Evolutionary conservation across 495 filamentous ascomycete genomes (phyloP), one percentile per base, ranked within the genome.

Genomic region (Xylaria intraflava): DNA sequence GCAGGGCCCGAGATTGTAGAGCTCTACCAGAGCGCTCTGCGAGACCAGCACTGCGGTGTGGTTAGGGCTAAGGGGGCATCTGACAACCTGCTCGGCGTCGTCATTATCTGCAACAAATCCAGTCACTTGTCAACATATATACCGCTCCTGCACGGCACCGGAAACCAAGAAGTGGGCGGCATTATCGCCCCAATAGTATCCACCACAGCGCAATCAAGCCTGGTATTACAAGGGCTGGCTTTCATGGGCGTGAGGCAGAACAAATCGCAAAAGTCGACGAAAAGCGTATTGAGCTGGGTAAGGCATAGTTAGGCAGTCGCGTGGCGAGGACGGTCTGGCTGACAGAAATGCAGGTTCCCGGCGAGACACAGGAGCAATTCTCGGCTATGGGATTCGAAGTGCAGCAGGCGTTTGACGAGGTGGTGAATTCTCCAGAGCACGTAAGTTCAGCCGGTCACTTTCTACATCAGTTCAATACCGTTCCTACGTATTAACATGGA

Each of bases 131-230:
- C 86, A 3, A 80, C 80, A 19, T 85, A 82, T 62, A 80, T 94
- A 51, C 88, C 90, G 1, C 73, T 79, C 0, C 71, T 94, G 57
- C 72, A 72, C 49, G 72, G 77, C 36, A 49, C 62, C n/a, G 66
- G 69, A 1, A 75, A 74, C 42, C 71, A 79, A 49, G 65, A 78
- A 12, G 62, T 74, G n/a, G 89, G 87, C 16, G 90, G 88, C 20
- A 88, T 95, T 46, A 84, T 91, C 6, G 88, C 86, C 8, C 89
- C 88, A 0, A 79, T 93, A 4, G 86, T 92, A 35, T 83, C 85
- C 22, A 79, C 78, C 14, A 79, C 82, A 1, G 80, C 82, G 9
- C 85, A 90, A 59, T 83, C 84, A 11, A 83, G 76, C 0, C 67
- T 93, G 30, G 72, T 77, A 39, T 70, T 95, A 59, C 89, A 95